These are phyloP conservation scores for Micromonas pusilla DNA, from an alignment of 139 green algal species.

Conservation along the genomic window DNA sequence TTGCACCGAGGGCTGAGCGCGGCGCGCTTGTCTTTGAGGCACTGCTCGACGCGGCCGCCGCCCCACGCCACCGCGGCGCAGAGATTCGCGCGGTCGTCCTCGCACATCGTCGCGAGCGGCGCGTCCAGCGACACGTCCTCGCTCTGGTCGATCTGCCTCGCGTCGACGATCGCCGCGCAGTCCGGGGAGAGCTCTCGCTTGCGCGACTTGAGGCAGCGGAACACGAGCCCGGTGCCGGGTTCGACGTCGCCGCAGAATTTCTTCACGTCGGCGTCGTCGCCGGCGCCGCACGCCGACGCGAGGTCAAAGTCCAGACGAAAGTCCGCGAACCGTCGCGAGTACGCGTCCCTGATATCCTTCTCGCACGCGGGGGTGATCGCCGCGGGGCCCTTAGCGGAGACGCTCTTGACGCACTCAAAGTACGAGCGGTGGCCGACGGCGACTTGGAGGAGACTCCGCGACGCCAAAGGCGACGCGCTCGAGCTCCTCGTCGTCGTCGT, in stretches of 20 bases:
- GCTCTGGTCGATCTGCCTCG: constrained; percentile 31
- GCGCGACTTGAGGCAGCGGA: constrained; percentile 33
- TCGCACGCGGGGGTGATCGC: too few relatives aligned
- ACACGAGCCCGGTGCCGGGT: neutral
- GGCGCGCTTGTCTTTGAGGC: constrained; percentile 28
- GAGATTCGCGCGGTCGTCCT: constrained; percentile 30
- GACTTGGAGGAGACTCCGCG: too few relatives aligned
- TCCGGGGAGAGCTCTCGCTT: constrained; percentile 26
- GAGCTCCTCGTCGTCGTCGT: too few relatives aligned
- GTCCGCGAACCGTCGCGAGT: too few relatives aligned
- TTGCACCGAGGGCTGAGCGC: constrained; percentile 32
- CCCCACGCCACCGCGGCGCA: constrained; percentile 38
- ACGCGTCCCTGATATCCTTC: too few relatives aligned
- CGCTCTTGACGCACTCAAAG: too few relatives aligned
- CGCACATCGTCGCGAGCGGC: constrained; percentile 27
- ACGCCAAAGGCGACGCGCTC: too few relatives aligned
- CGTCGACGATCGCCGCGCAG: constrained; percentile 25
- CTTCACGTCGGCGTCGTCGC: constrained; percentile 16
- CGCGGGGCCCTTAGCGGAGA: too few relatives aligned
- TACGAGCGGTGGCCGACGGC: too few relatives aligned
- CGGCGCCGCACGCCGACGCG: neutral
- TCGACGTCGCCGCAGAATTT: constrained; percentile 4
- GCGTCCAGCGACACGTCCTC: constrained; percentile 42
- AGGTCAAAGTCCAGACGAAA: neutral
- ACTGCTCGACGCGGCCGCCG: constrained; percentile 32